A percentile compares a stretch with the other conserved stretches of the same genome.
phyloP scores from a whole-genome alignment of 345 rosid genomes.

The Raphanus sativus region DNA sequence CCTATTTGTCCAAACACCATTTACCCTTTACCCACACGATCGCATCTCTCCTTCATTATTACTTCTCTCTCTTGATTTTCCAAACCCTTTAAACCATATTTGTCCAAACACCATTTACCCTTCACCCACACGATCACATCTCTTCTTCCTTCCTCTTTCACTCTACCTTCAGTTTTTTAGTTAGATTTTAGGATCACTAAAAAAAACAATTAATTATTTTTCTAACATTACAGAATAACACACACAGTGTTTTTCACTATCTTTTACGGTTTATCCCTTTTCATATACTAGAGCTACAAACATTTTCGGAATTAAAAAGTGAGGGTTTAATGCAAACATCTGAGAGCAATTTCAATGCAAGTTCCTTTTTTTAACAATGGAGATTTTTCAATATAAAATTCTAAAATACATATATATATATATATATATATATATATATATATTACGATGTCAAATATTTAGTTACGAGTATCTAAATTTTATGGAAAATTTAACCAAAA shows the following conservation, averaged over 20 bases:
- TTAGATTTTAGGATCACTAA: neutral
- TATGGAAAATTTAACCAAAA: too few relatives aligned
- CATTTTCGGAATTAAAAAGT: neutral
- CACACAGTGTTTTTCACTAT: neutral
- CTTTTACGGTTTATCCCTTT: neutral
- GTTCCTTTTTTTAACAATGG: too few relatives aligned
- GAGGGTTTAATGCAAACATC: constrained; percentile 7
- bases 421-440: too few relatives aligned
- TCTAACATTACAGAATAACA: neutral
- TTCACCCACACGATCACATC: neutral
- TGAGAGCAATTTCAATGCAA: neutral
- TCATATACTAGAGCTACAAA: neutral
- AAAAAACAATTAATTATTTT: too few relatives aligned
- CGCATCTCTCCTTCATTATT: constrained; percentile 45
- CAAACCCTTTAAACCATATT: constrained; percentile 32
- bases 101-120: constrained; percentile 22
- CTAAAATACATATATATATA: too few relatives aligned
- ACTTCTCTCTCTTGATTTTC: constrained; percentile 31
- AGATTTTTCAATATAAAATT: too few relatives aligned
- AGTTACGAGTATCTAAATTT: too few relatives aligned
- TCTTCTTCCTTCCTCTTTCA: constrained; percentile 29
- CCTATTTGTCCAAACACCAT: constrained; percentile 36
- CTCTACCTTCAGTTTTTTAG: neutral
- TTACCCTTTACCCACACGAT: constrained; percentile 2
- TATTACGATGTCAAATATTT: too few relatives aligned